Evolutionary conservation across 306 rosid genomes (phyloP).

Genomic region (Pyrus pyrifolia): DNA sequence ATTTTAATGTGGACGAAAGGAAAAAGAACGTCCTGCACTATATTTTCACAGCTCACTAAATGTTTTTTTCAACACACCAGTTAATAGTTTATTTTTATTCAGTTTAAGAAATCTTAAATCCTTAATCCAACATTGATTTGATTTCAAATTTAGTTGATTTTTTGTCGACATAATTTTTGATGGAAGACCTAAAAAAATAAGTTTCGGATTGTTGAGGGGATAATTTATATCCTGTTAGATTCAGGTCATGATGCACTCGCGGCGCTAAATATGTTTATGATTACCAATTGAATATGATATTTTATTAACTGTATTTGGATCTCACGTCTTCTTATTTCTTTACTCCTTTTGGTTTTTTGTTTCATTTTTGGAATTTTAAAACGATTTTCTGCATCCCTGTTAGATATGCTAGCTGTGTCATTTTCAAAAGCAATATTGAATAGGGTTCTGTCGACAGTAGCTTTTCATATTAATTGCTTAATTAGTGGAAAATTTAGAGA

Average conservation of each 20-base stretch:
- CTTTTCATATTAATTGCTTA: neutral
- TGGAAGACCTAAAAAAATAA: too few relatives aligned
- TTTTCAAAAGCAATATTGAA: neutral
- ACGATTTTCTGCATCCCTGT: neutral
- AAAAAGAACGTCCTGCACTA: too few relatives aligned
- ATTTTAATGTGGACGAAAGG: too few relatives aligned
- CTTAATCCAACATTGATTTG: too few relatives aligned
- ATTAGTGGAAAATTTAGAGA: slow-evolving; percentile 7
- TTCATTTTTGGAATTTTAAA: neutral
- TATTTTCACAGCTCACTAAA: too few relatives aligned
- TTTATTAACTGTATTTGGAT: neutral
- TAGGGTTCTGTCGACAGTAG: slow-evolving; percentile 3
- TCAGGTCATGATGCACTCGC: slow-evolving; percentile 26
- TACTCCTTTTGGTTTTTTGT: neutral
- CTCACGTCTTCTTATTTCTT: neutral
- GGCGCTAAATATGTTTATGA: slow-evolving; percentile 30
- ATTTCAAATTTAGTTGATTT: too few relatives aligned
- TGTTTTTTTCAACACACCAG: too few relatives aligned
- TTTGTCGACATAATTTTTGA: too few relatives aligned
- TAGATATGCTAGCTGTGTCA: neutral
- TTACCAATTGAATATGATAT: neutral
- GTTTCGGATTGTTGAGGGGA: too few relatives aligned
- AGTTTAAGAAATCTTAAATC: too few relatives aligned
- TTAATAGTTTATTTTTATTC: too few relatives aligned
- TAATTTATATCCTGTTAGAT: slow-evolving; percentile 5